Conservation (phyloP, 2,329 filamentous ascomycete species). For the Pestalotiopsis sp. region DNA sequence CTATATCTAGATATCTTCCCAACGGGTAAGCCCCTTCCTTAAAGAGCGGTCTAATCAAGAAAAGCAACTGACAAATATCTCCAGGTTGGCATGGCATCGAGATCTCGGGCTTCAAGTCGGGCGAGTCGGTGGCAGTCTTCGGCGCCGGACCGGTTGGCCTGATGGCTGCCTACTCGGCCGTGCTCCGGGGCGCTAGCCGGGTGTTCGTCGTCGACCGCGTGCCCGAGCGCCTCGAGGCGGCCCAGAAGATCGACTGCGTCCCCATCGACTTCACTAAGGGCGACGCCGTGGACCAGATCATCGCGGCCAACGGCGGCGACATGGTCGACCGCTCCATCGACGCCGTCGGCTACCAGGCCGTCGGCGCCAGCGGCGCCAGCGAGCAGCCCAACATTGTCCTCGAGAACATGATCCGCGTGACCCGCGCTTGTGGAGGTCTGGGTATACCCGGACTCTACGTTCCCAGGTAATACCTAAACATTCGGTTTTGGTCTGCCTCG, state of each 20-base stretch:
- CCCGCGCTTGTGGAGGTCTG: constrained; percentile 60
- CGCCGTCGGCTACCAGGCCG: constrained; percentile 24
- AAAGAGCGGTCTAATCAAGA: neutral
- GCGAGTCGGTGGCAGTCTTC: constrained; percentile 29
- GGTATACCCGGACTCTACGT: constrained; percentile 59
- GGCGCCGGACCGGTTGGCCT: constrained; percentile 37
- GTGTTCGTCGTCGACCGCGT: constrained; percentile 35
- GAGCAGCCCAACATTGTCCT: constrained; percentile 53
- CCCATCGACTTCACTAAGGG: constrained; percentile 32
- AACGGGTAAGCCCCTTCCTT: constrained; percentile 32
- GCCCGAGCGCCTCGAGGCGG: constrained; percentile 24
- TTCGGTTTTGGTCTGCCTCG: neutral
- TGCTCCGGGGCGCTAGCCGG: constrained; percentile 30
- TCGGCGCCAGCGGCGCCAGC: neutral
- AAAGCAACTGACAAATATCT: neutral
- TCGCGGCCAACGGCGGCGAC: constrained; percentile 21
- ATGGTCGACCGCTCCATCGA: constrained; percentile 24
- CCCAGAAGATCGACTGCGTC: constrained; percentile 31
- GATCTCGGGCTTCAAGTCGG: constrained; percentile 53
- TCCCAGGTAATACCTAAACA: constrained; percentile 28
- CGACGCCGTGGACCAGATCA: constrained; percentile 31
- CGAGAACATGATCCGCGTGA: constrained; percentile 65
- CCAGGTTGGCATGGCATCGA: constrained; percentile 55
- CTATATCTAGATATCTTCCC: constrained; percentile 36
- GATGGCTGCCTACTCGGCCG: constrained; percentile 32